Base-by-base conservation (phyloP, 2,329 filamentous ascomycete species). In the Trichoderma simmonsii region DNA sequence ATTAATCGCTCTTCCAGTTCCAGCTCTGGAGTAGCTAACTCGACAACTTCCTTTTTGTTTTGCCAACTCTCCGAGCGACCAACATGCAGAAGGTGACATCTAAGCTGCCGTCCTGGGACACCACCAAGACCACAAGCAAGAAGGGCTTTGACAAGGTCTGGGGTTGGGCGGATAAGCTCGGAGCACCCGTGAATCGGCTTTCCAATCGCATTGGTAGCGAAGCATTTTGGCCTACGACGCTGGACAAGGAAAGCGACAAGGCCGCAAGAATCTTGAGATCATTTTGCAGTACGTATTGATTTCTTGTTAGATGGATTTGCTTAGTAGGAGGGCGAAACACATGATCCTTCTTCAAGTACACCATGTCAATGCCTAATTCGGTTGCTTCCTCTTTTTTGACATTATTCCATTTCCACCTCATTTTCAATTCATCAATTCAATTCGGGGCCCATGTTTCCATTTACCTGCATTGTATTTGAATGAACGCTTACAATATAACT, bases 231-330 rank as follows among this genome's bases (percentile, higher is more conserved):
- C 92, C 92, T 3, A 92, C 90, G 32, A 89, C 88, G 5, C 82
- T 94, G 76, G 91, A 93, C 77, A 90, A 91, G 78, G 92, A 94
- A 82, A 90, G 89, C 77, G 90, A 92, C 82, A 94, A 94, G 82
- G 91, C 91, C 3, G 92, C 92, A 26, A 86, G 92, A 32, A 94
- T 94, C 63, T 81, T 94, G 72, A 86, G 91, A 76, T 91, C 89
- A 75, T 94, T 94, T 80, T 93, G 91, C 83, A 91, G 81, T 83
- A 73, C 63, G 80, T 77, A 51, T 66, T 60, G 1, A 12, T 15
- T 36, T 43, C 7, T 12, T 7, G 30, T 15, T 15, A 9, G 18
- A 59, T 24, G 54, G 48, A 24, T 24, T 24, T 21, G n/a, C 21
- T 54, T 11, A 6, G 48, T 6, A 54, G 21, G 48, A 54, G 6